Base-by-base conservation (phyloP, 371 early-diverging fungal species). In the Mycotypha africana region DNA sequence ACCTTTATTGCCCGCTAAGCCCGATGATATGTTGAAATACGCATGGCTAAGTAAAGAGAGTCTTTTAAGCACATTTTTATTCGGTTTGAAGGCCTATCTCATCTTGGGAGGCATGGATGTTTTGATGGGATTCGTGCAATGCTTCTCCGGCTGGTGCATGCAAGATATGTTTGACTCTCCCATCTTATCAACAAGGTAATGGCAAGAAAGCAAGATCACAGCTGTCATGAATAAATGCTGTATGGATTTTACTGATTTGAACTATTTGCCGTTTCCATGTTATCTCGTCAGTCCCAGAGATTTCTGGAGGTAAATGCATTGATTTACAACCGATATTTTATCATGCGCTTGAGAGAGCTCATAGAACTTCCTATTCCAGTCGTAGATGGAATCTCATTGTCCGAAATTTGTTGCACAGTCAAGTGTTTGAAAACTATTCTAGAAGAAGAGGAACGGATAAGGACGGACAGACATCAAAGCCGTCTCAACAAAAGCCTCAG, bases 261-360 rank as follows among this genome's bases (percentile, higher is more conserved):
- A n/a, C n/a, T n/a, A n/a, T n/a, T n/a, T n/a, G n/a, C n/a, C n/a
- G n/a, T n/a, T n/a, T n/a, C n/a, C n/a, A n/a, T n/a, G 10, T 28
- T 28, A 10, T 41, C 10, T 3, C 8, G 33, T 32, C 43, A 68
- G 70, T 30, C 70, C 70, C 25, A 53, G 36, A 21, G 65, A 69
- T 33, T 69, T 69, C 31, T 69, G 70, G 70, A 62, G 65, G 70
- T 69, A 64, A 45, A 38, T 4, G 7, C n/a, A n/a, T n/a, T n/a
- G n/a, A n/a, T n/a, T n/a, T n/a, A n/a, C n/a, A n/a, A n/a, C n/a
- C n/a, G n/a, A n/a, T n/a, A n/a, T n/a, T n/a, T n/a, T n/a, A n/a
- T n/a, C n/a, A n/a, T n/a, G n/a, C n/a, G n/a, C n/a, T n/a, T n/a
- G n/a, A n/a, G n/a, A n/a, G n/a, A n/a, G n/a, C n/a, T n/a, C n/a